Conservation (phyloP, 2,329 filamentous ascomycete species). For the Magnaporthiopsis rhizophila region DNA sequence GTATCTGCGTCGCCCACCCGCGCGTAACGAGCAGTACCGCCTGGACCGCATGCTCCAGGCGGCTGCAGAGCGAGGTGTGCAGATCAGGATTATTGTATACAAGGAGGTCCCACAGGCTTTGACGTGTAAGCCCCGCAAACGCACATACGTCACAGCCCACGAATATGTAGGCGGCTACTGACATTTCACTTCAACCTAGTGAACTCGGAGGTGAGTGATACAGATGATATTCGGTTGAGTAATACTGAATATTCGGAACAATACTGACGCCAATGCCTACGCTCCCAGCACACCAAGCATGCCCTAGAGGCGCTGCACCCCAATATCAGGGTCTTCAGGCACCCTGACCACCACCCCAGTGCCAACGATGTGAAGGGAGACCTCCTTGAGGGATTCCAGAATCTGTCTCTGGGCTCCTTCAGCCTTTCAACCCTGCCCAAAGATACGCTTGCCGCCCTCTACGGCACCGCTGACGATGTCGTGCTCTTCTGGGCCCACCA, state of each 20-base stretch:
- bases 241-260: neutral
- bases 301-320: constrained; percentile 67
- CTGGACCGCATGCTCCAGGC: constrained; percentile 75
- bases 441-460: constrained; percentile 69
- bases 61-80: constrained; percentile 76
- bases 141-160: neutral
- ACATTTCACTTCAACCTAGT: constrained; percentile 22
- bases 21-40: constrained; percentile 74
- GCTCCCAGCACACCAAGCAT: constrained; percentile 64
- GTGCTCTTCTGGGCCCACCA: constrained; percentile 91
- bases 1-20: constrained; percentile 75
- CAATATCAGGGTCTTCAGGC: constrained; percentile 82
- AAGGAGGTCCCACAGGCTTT: constrained; percentile 82
- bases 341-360: constrained; percentile 80
- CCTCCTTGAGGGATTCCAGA: constrained; percentile 53
- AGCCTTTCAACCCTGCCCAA: constrained; percentile 56
- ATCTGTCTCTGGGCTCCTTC: constrained; percentile 39
- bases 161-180: constrained; percentile 29
- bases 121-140: constrained; percentile 51
- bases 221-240: neutral
- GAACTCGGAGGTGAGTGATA: constrained; percentile 9
- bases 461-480: constrained; percentile 72
- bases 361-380: constrained; percentile 59
- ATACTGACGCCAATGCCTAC: neutral
- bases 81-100: constrained; percentile 81